A percentile compares a stretch with the other conserved stretches of the same genome.
phyloP scores from a whole-genome alignment of 768 basidiomycete species.

The Cubamyces sp. region DNA sequence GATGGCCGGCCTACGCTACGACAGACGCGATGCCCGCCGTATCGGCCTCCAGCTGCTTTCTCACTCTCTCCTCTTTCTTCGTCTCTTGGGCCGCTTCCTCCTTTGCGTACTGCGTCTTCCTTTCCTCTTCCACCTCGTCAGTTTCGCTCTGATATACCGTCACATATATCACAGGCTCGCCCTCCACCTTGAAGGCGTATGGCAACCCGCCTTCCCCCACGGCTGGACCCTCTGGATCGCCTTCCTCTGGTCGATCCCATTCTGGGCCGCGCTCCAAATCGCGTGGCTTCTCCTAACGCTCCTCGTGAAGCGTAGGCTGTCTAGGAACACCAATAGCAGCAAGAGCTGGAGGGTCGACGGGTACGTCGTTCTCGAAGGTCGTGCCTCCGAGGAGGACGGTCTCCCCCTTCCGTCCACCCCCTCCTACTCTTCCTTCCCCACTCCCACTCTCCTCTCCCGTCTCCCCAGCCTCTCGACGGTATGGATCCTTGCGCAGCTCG shows the following conservation, averaged over 20 bases:
- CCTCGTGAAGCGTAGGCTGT: not conserved
- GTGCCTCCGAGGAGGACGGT: conserved; percentile 13
- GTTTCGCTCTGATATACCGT: not conserved
- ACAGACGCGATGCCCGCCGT: not conserved
- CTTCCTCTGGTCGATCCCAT: conserved; percentile 10
- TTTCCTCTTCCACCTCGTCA: conserved; percentile 8
- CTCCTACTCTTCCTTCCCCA: not conserved
- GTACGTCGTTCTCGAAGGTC: conserved; percentile 16
- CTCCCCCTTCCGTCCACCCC: conserved; percentile 2
- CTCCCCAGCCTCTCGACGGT: not conserved
- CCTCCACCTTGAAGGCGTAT: conserved; percentile 12
- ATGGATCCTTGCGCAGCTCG: conserved; percentile 7
- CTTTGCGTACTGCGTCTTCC: conserved; percentile 8
- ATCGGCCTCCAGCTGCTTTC: conserved; percentile 5
- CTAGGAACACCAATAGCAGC: not conserved
- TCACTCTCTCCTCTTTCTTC: conserved; percentile 14
- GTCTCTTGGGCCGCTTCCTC: conserved; percentile 9
- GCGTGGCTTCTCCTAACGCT: not conserved
- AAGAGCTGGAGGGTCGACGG: conserved; percentile 4
- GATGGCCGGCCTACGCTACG: not conserved
- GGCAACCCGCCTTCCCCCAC: conserved; percentile 12
- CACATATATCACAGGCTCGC: not conserved
- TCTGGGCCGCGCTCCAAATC: conserved; percentile 11
- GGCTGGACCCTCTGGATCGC: conserved; percentile 16
- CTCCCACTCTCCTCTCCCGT: not conserved